Base-by-base conservation (phyloP, 805 yeast species). In the Pichia occidentalis region DNA sequence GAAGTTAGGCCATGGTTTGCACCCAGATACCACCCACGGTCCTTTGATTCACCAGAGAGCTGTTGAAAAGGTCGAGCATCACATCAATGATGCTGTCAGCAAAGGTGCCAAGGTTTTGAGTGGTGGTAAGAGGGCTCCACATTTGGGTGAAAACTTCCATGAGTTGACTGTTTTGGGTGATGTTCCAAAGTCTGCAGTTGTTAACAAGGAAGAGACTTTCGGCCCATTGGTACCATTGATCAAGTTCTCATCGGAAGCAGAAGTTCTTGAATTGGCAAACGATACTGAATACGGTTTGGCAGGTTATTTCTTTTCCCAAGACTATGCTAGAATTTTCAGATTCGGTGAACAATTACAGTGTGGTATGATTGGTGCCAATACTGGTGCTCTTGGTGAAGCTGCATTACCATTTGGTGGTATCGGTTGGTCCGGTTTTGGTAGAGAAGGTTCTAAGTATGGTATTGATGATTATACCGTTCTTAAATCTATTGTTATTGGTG, bases 281-380 rank as follows among this genome's bases (percentile, higher is more conserved):
- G 67, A 67, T 44, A 73, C 79, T 8, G 77, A 73, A 10, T 84
- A 75, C 29, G 95, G 94, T 14, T 69, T 84, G 37, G 90, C 92
- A 2, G 85, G 85, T 12, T 85, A 85, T 56, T 72, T 85, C 58
- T 83, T 57, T 64, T 70, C 87, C 16, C 56, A 65, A 37, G 71
- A 80, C 56, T 56, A 76, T 39, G 54, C 64, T 34, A 68, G 77
- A 33, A 65, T 79, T 7, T 68, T 77, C 59, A 65, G 70, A 39
- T 74, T 80, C 7, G 77, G 84, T 23, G 87, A 81, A 59, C 74
- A 67, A 19, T 65, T 85, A 36, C 76, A 85, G 47, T 75, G 70
- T 21, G 95, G 94, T 33, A 85, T 85, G 94, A 71, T 85, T 37
- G 92, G 92, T 29, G 77, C 75, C 40, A 85, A 85, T 60, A 75